phyloP scores from a whole-genome alignment of 345 rosid species.

The Pistacia vera region DNA sequence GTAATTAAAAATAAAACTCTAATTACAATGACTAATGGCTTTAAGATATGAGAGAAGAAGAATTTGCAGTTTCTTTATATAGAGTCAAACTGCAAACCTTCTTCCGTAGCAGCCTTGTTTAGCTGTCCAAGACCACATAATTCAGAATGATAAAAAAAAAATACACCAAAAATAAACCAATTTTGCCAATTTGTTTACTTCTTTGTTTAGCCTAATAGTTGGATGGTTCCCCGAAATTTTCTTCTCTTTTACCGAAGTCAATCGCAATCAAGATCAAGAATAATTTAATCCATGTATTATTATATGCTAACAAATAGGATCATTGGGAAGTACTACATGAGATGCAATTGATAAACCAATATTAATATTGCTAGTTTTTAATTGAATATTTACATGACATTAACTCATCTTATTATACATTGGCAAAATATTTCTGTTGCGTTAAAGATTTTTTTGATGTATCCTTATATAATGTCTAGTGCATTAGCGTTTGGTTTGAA shows the following conservation, averaged over 20 bases:
- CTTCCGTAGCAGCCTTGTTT: background rate
- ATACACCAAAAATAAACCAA: no score
- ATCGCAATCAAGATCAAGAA: background rate
- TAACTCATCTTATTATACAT: no score
- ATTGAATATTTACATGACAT: no score
- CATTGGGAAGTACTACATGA: no score
- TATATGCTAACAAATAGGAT: no score
- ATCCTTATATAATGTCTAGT: no score
- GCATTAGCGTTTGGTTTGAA: no score
- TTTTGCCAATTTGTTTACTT: background rate
- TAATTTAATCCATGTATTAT: no score
- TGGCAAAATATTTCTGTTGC: no score
- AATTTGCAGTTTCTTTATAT: background rate
- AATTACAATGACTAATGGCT: background rate
- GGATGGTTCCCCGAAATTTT: background rate
- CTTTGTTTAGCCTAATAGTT: background rate
- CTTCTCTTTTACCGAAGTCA: background rate
- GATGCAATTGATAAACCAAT: no score
- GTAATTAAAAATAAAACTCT: background rate
- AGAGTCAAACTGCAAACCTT: background rate
- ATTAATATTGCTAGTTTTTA: no score
- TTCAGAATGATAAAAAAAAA: background rate
- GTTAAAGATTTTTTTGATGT: no score
- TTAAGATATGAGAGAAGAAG: background rate
- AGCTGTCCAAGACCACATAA: background rate